These are phyloP conservation scores for Suillus fuscotomentosus DNA, from an alignment of 768 basidiomycete genomes.

Conservation along the genomic window DNA sequence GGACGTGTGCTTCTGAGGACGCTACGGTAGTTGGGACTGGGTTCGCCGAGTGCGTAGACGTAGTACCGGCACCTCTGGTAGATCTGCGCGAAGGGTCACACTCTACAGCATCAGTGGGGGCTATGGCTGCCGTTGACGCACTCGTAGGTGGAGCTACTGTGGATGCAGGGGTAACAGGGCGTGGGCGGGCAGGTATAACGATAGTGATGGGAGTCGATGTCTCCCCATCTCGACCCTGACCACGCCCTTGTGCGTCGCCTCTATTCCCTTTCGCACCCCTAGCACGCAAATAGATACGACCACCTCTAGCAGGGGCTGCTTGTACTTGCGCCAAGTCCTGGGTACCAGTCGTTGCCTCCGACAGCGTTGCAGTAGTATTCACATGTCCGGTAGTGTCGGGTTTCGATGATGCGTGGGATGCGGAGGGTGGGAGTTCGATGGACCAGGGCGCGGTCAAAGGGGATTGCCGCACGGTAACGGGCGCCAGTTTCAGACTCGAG, in stretches of 20 bases:
- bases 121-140: background rate
- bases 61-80: background rate
- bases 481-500: conserved; percentile 16
- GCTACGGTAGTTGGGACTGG: background rate
- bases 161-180: background rate
- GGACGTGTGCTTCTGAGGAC: background rate
- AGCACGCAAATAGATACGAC: background rate
- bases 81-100: background rate
- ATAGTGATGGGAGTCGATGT: background rate
- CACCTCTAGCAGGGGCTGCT: background rate
- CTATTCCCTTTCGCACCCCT: background rate
- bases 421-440: background rate
- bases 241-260: background rate
- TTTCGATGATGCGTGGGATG: background rate
- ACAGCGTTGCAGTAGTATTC: background rate
- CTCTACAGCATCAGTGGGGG: background rate
- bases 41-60: background rate
- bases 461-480: background rate
- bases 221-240: background rate
- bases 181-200: background rate
- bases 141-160: too few relatives aligned
- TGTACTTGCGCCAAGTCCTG: background rate
- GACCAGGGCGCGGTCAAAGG: background rate
- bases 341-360: background rate
- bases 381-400: background rate